Conservation (phyloP, 176 grass and related monocot species). For the Raddia guianensis region DNA sequence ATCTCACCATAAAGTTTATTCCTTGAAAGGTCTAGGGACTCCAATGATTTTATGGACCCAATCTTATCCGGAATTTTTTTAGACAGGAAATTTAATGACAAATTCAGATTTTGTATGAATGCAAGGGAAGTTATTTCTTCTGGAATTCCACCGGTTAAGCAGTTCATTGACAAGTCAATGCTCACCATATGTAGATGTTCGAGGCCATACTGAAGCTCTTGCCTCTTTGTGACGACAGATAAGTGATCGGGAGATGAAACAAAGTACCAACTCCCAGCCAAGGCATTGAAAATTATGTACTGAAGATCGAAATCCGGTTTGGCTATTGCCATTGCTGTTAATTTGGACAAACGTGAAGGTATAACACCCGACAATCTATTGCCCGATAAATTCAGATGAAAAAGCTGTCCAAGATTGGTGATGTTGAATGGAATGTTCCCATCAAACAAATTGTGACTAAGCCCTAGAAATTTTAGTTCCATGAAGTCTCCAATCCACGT, state of each 20-base stretch:
- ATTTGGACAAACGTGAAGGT: conserved; percentile 16
- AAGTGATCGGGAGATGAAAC: too few species aligned
- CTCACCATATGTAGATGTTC: too few species aligned
- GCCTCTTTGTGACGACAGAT: too few species aligned
- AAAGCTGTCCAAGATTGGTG: conserved; percentile 22
- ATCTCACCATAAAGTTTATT: conserved; percentile 38
- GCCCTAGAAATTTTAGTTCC: background rate
- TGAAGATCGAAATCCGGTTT: too few species aligned
- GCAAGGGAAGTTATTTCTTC: conserved; percentile 13
- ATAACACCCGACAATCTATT: conserved; percentile 36
- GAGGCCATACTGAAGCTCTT: too few species aligned
- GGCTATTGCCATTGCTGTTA: conserved; percentile 12
- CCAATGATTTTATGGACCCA: conserved; percentile 31
- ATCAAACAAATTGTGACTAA: conserved; percentile 36
- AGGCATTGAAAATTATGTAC: too few species aligned
- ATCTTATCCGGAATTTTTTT: conserved; percentile 32
- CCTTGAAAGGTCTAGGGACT: conserved; percentile 38
- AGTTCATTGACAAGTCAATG: too few species aligned
- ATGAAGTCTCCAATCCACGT: background rate
- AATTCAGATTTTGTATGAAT: conserved; percentile 18
- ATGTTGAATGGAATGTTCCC: conserved; percentile 25
- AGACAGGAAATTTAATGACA: conserved; percentile 22
- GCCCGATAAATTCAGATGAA: conserved; percentile 37
- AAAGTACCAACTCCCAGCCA: too few species aligned
- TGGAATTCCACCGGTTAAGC: conserved; percentile 22